Conservation (phyloP, 495 filamentous ascomycete genomes). For the Saxophila tyrrhenica region DNA sequence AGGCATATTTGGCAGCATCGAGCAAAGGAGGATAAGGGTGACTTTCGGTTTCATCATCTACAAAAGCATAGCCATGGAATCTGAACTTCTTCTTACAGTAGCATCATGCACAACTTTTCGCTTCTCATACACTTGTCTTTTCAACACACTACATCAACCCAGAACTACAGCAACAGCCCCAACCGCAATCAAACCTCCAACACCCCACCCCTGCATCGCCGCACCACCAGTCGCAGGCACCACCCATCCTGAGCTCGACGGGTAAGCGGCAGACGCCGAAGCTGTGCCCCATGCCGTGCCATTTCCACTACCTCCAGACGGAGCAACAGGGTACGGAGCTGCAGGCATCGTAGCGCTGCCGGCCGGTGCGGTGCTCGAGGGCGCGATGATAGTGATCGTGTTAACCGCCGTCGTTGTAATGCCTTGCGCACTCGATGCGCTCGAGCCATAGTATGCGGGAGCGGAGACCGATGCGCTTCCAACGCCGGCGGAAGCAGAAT, state of each 20-base stretch:
- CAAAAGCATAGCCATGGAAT: too few relatives aligned
- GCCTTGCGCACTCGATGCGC: background rate
- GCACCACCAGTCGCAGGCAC: background rate
- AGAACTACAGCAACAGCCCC: background rate
- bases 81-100: too few relatives aligned
- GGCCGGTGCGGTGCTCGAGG: too few relatives aligned
- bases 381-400: background rate
- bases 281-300: background rate
- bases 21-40: too few relatives aligned
- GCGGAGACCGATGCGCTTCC: background rate
- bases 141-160: too few relatives aligned
- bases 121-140: too few relatives aligned
- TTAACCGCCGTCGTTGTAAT: background rate
- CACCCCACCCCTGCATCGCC: background rate
- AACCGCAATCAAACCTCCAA: background rate
- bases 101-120: too few relatives aligned
- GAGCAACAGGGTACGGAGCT: background rate
- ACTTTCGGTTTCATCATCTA: too few relatives aligned
- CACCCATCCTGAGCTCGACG: background rate
- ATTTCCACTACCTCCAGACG: background rate
- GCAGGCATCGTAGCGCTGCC: too few relatives aligned
- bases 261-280: background rate
- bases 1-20: too few relatives aligned
- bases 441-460: background rate
- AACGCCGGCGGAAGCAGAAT: background rate